phyloP scores from a whole-genome alignment of 306 rosid species.

The Corylus heterophylla region DNA sequence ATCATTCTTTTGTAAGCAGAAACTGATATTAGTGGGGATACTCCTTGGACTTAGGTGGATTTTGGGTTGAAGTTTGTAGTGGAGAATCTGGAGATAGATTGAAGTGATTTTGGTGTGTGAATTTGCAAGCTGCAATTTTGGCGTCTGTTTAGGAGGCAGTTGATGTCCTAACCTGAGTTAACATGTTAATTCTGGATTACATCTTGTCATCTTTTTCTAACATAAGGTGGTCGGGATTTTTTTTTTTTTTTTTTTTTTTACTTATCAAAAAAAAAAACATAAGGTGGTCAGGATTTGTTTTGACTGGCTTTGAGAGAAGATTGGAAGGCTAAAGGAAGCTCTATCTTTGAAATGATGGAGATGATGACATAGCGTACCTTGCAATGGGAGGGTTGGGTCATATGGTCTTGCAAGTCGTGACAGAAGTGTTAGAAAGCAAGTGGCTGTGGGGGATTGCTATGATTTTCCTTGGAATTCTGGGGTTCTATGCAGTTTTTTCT shows the following conservation, averaged over 20 bases:
- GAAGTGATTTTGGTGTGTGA: conserved; percentile 1
- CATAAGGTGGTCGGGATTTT: neutral
- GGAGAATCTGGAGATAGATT: neutral
- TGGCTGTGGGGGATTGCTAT: neutral
- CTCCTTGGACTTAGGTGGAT: neutral
- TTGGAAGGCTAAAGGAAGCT: neutral
- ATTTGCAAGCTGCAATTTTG: neutral
- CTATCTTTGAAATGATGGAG: neutral
- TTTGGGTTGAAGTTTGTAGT: neutral
- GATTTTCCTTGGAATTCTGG: neutral
- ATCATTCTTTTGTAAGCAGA: neutral
- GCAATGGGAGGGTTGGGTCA: neutral
- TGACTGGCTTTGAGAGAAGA: neutral
- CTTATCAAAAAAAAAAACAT: too few relatives aligned
- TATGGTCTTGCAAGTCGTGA: neutral
- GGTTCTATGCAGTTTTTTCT: neutral
- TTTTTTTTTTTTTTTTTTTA: neutral
- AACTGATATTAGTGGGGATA: neutral
- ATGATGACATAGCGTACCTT: neutral
- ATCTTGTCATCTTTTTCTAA: neutral
- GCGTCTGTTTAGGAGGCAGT: neutral
- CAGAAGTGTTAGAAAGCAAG: neutral
- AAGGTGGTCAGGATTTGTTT: neutral
- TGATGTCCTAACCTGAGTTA: too few relatives aligned
- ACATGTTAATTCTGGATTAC: too few relatives aligned